Evolutionary conservation across 2,329 filamentous ascomycete species (phyloP).

Genomic region (Arachnomyces sp.): DNA sequence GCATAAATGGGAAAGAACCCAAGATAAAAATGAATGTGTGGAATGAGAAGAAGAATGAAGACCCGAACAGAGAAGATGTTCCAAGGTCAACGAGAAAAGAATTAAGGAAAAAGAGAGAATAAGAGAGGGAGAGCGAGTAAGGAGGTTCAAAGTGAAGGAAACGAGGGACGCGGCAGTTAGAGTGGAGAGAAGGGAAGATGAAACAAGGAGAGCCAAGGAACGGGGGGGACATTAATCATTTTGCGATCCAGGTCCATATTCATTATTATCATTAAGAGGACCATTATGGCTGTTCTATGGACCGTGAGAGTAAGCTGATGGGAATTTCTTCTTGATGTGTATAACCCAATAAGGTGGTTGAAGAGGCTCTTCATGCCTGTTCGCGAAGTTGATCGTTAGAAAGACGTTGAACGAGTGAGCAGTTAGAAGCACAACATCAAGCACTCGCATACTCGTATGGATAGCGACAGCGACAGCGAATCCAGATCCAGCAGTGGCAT

Average conservation of each 20-base stretch:
- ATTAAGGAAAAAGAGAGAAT: slow-evolving; percentile 7
- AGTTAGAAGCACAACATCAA: no score
- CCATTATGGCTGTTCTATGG: no score
- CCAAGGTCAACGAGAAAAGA: slow-evolving; percentile 6
- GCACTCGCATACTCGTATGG: no score
- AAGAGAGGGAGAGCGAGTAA: slow-evolving; percentile 12
- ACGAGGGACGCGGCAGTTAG: neutral
- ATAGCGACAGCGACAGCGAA: no score
- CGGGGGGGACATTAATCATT: neutral
- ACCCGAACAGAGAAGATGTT: slow-evolving; percentile 15
- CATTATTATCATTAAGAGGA: neutral
- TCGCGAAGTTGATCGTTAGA: no score
- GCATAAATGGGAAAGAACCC: slow-evolving; percentile 10
- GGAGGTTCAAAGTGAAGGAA: slow-evolving; percentile 16
- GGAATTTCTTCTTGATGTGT: no score
- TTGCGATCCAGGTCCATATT: neutral
- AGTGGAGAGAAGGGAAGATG: slow-evolving; percentile 7
- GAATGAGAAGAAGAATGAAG: slow-evolving; percentile 11
- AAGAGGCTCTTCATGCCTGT: no score
- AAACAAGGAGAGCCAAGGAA: slow-evolving; percentile 10
- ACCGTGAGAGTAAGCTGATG: no score
- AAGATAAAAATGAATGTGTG: slow-evolving; percentile 11
- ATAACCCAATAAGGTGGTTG: no score
- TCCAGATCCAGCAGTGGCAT: no score
- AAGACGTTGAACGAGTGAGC: no score